phyloP scores from a whole-genome alignment of 768 basidiomycete species.

The Ramaria rubella region DNA sequence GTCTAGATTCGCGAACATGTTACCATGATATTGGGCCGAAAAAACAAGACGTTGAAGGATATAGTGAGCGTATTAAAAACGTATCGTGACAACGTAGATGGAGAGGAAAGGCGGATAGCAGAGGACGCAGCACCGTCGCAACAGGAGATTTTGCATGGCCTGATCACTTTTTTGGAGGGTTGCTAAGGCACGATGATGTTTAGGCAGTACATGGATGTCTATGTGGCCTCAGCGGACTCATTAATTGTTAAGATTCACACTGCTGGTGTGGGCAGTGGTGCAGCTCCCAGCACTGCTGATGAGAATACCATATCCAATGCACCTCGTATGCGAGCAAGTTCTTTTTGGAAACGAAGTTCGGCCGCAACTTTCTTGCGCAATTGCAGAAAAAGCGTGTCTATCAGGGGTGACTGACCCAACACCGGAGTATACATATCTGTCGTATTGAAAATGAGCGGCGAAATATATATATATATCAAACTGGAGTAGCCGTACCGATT shows the following conservation, averaged over 20 bases:
- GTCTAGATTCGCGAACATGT: conserved; percentile 72
- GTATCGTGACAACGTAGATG: conserved; percentile 69
- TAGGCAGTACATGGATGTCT: background rate
- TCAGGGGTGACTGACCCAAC: conserved; percentile 88
- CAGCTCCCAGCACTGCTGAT: conserved; percentile 36
- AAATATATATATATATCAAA: conserved; percentile 7
- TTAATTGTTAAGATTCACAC: conserved; percentile 11
- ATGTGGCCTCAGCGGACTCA: background rate
- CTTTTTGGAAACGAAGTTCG: conserved; percentile 84
- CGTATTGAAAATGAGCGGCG: background rate
- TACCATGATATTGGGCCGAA: conserved; percentile 66
- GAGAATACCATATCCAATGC: conserved; percentile 88
- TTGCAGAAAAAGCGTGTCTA: conserved; percentile 79
- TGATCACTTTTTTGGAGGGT: conserved; percentile 55
- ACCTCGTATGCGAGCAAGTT: conserved; percentile 75
- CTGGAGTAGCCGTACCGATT: conserved; percentile 54
- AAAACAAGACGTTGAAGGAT: conserved; percentile 61
- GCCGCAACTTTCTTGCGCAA: conserved; percentile 77
- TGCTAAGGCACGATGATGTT: conserved; percentile 23
- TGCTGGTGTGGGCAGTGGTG: background rate
- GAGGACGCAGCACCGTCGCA: conserved; percentile 43
- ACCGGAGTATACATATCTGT: conserved; percentile 88
- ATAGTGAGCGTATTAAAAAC: conserved; percentile 65
- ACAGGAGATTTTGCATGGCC: conserved; percentile 59
- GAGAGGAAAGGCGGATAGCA: conserved; percentile 35